These are phyloP conservation scores for Tetracladium setigerum DNA, from an alignment of 495 filamentous ascomycete species.

Conservation along the genomic window DNA sequence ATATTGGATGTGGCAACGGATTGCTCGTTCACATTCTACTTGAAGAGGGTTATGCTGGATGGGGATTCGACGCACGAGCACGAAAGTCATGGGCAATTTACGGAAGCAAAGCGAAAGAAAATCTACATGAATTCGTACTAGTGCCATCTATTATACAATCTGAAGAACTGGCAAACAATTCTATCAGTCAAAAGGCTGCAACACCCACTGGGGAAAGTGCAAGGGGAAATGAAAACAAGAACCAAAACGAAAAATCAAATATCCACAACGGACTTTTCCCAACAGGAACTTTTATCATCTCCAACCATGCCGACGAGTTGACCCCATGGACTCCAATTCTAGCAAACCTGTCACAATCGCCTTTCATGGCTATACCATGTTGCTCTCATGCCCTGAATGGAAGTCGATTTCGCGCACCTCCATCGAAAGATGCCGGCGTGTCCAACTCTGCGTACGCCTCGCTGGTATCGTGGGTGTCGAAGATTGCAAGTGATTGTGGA, in stretches of 20 bases:
- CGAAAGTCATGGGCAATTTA: conserved; percentile 81
- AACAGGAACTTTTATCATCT: conserved; percentile 79
- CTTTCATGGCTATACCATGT: conserved; percentile 90
- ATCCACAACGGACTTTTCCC: conserved; percentile 69
- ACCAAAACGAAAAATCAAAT: conserved; percentile 16
- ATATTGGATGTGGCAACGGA: conserved; percentile 93
- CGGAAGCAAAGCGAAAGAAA: conserved; percentile 39
- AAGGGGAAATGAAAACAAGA: neutral
- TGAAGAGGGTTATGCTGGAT: conserved; percentile 75
- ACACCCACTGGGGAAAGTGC: too few relatives aligned
- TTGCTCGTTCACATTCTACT: conserved; percentile 81
- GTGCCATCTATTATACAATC: conserved; percentile 50
- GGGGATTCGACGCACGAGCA: conserved; percentile 80
- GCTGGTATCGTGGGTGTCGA: conserved; percentile 61
- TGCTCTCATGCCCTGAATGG: conserved; percentile 86
- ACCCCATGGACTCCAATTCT: conserved; percentile 93
- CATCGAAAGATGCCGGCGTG: conserved; percentile 22
- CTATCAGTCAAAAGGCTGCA: neutral
- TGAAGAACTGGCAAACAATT: too few relatives aligned
- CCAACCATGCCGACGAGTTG: conserved; percentile 93
- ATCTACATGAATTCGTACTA: conserved; percentile 63
- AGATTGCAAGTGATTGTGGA: conserved; percentile 60
- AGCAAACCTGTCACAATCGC: conserved; percentile 61
- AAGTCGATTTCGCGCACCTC: conserved; percentile 58
- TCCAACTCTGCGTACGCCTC: conserved; percentile 58